Evolutionary conservation across 148 eudicot genomes (phyloP), one percentile per base, ranked within the genome.

Genomic region (Rhododendron mucronatum): DNA sequence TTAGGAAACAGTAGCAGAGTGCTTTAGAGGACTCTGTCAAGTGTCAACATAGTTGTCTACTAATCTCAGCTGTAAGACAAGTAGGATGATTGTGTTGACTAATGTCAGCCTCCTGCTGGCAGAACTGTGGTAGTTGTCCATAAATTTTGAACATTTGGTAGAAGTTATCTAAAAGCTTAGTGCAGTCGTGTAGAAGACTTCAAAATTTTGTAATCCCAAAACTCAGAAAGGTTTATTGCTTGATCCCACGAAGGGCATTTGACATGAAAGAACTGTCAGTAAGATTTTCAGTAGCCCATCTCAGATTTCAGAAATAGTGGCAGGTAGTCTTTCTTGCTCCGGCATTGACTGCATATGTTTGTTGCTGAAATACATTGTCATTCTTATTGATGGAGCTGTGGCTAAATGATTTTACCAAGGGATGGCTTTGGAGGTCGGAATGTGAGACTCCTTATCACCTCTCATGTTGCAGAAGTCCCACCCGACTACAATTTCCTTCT

Each of bases 211-310:
- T 78, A 0, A 8, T 47, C 57, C 28, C 57, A 11, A 3, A 18
- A 16, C 47, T 39, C 9, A 20, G 1, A 75, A 35, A 39, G 79
- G 44, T 37, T 44, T 23, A 10, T n/a, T 47, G 82, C 51, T 23
- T 45, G 16, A 78, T 23, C 57, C 20, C 57, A 39, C 1, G 41
- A 3, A 77, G 51, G 50, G 50, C 21, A 89, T 95, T 80, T 82
- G 84, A 76, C 59, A 53, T 7, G 76, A 71, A 71, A 69, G 35
- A 18, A 71, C 39, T 33, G 76, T 71, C 76, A 71, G 41, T 71
- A 33, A 30, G 20, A 71, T 30, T 30, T 14, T 30, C 39, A 71
- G 41, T 30, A 39, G 76, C 5, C 76, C 73, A 65, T 71, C 20
- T 71, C 73, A 65, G 30, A 65, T 65, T n/a, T 67, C 15, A 71